Conservation (phyloP, 1,284 basidiomycete species). For the Moesziomyces sp. region DNA sequence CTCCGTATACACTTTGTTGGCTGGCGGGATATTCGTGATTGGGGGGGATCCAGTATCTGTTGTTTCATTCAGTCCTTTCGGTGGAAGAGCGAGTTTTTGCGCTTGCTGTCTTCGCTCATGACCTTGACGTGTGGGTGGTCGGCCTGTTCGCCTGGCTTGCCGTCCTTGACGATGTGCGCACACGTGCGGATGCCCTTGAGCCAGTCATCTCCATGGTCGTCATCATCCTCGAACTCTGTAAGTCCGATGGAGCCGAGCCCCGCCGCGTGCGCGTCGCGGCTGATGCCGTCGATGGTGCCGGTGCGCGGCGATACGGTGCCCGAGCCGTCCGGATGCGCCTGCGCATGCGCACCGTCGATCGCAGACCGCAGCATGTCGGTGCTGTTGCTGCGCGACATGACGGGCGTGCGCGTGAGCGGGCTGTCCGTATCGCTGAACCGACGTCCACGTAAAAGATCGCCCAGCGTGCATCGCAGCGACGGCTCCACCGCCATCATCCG, state of each 20-base stretch:
- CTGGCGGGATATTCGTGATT: too few species aligned
- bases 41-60: too few species aligned
- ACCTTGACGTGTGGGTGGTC: constrained; percentile 65
- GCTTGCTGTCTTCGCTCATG: constrained; percentile 56
- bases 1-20: background rate
- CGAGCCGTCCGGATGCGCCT: constrained; percentile 19
- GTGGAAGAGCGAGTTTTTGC: constrained; percentile 60
- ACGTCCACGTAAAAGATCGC: constrained; percentile 85
- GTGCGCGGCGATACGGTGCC: constrained; percentile 29
- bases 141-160: constrained; percentile 50
- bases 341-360: constrained; percentile 31
- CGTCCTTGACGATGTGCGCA: constrained; percentile 54
- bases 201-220: constrained; percentile 69
- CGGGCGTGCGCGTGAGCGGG: constrained; percentile 57
- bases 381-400: constrained; percentile 58
- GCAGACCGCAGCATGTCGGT: constrained; percentile 49
- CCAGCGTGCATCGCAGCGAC: constrained; percentile 86
- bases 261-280: constrained; percentile 40
- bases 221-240: constrained; percentile 66
- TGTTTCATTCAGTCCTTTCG: constrained; percentile 41
- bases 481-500: constrained; percentile 96
- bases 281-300: constrained; percentile 25
- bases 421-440: constrained; percentile 59
- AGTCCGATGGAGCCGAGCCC: constrained; percentile 47
- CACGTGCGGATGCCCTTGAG: constrained; percentile 67